phyloP scores from a whole-genome alignment of 257 asterid genomes.

The Solanum acaule region DNA sequence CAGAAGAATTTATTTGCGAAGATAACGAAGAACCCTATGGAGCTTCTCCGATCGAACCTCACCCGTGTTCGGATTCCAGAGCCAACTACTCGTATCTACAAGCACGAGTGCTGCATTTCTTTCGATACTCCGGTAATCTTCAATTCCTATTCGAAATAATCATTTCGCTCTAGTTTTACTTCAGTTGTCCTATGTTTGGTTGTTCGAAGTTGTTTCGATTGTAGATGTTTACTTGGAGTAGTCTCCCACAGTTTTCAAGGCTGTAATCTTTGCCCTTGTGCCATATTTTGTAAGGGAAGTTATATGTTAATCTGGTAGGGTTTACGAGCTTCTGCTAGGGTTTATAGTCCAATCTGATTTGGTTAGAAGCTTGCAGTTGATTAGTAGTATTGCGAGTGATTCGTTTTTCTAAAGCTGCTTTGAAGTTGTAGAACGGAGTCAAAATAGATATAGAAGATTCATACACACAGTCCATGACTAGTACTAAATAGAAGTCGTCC shows the following conservation, averaged over 20 bases:
- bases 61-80: conserved; percentile 90
- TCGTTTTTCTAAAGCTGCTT: not conserved
- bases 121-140: conserved; percentile 77
- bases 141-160: not conserved
- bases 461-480: not conserved
- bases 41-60: conserved; percentile 80
- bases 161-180: not conserved
- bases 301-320: not conserved
- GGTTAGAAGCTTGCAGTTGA: not conserved
- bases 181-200: not conserved
- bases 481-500: not conserved
- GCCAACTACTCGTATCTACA: conserved; percentile 91
- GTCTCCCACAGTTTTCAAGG: not conserved
- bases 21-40: conserved; percentile 34
- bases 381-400: not conserved
- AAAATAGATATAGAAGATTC: not conserved
- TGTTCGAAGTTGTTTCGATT: not conserved
- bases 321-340: not conserved
- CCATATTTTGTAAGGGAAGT: no score
- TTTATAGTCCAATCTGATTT: not conserved
- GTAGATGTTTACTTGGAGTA: not conserved
- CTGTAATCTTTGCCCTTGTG: not conserved
- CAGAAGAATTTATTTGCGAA: not conserved
- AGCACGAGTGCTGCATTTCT: conserved; percentile 93
- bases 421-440: not conserved